These are phyloP conservation scores for Fagus sylvatica DNA, from an alignment of 306 rosid species.

Conservation along the genomic window DNA sequence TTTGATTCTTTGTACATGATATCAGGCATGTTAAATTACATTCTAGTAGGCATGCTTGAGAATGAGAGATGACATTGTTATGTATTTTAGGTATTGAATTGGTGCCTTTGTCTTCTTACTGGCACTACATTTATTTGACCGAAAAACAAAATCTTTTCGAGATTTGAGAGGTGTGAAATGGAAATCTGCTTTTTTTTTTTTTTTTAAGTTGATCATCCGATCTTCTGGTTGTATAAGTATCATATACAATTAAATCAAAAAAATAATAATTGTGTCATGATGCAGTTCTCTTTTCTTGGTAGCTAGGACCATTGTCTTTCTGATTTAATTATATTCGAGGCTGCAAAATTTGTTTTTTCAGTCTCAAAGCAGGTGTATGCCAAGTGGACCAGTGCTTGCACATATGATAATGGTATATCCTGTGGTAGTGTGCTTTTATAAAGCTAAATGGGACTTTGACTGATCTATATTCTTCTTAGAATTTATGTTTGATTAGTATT, in stretches of 20 bases:
- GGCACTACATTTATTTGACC: not conserved
- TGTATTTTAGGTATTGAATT: not conserved
- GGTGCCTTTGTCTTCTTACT: not conserved
- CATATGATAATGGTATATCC: not conserved
- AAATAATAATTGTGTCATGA: not conserved
- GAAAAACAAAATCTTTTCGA: not conserved
- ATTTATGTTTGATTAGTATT: not conserved
- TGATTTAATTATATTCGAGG: no score
- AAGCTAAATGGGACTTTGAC: not conserved
- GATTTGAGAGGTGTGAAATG: not conserved
- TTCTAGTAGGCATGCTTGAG: not conserved
- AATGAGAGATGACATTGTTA: not conserved
- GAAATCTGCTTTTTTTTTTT: not conserved
- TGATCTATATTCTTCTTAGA: not conserved
- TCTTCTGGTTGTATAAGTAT: not conserved
- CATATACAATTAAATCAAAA: not conserved
- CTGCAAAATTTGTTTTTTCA: no score
- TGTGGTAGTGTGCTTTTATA: not conserved
- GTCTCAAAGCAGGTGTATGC: not conserved
- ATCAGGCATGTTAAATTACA: not conserved
- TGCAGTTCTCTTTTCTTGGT: not conserved
- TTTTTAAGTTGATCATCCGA: not conserved
- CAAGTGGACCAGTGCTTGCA: not conserved
- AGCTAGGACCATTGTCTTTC: not conserved
- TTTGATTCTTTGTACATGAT: not conserved